Evolutionary conservation across 192 early-diverging fungal species (phyloP).

Genomic region (Coemansia sp.): DNA sequence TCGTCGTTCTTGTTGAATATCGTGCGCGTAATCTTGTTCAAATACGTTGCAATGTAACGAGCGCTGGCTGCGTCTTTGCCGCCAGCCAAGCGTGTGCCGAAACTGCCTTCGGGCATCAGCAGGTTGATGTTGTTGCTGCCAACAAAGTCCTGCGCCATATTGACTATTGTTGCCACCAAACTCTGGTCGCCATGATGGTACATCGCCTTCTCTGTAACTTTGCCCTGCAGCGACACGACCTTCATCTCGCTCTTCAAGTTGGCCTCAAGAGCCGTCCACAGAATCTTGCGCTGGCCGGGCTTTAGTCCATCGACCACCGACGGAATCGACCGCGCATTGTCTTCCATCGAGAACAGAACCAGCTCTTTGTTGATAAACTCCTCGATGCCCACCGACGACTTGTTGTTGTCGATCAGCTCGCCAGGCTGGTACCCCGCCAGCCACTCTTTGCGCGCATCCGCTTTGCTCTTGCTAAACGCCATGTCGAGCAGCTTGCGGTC

Average conservation of each 20-base stretch:
- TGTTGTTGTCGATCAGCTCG: conserved; percentile 84
- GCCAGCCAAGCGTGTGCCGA: conserved; percentile 86
- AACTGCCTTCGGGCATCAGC: conserved; percentile 83
- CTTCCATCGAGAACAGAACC: conserved; percentile 91
- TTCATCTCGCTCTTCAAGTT: conserved; percentile 84
- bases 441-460: conserved; percentile 96
- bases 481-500: conserved; percentile 87
- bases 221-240: conserved; percentile 84
- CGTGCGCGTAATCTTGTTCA: conserved; percentile 69
- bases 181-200: conserved; percentile 96
- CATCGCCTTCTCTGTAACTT: conserved; percentile 82
- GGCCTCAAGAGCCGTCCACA: conserved; percentile 83
- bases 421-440: conserved; percentile 77
- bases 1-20: conserved; percentile 85
- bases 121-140: conserved; percentile 94
- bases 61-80: conserved; percentile 94
- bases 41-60: conserved; percentile 92
- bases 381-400: conserved; percentile 70
- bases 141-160: conserved; percentile 92
- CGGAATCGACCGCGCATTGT: conserved; percentile 94
- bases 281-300: conserved; percentile 94
- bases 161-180: conserved; percentile 83
- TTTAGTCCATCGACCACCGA: conserved; percentile 94
- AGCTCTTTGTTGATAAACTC: conserved; percentile 97
- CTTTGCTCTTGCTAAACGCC: conserved; percentile 95